Evolutionary conservation across 176 grass and related monocot genomes (phyloP).

Genomic region (Zea mays): DNA sequence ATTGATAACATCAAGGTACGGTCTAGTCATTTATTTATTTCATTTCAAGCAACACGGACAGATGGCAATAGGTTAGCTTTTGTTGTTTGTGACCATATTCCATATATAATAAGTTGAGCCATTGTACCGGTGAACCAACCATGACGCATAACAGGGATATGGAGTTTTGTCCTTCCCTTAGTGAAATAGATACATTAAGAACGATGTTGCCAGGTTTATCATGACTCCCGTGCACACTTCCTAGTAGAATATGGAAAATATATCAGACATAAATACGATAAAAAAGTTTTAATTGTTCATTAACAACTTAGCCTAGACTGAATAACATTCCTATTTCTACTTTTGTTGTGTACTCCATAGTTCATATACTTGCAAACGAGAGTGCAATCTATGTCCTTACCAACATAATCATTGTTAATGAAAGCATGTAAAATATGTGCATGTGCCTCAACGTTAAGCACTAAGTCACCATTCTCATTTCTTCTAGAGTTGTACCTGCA

Average conservation of each 20-base stretch:
- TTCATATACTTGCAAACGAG: background rate
- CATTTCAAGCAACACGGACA: background rate
- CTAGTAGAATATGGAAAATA: conserved; percentile 42
- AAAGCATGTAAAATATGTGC: conserved; percentile 88
- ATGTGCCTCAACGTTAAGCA: conserved; percentile 53
- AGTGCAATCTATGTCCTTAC: conserved; percentile 35
- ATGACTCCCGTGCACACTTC: conserved; percentile 63
- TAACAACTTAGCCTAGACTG: background rate
- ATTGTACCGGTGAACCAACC: conserved; percentile 87
- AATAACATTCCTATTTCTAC: background rate
- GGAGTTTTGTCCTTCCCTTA: conserved; percentile 58
- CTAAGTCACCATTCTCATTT: conserved; percentile 22
- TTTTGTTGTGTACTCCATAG: background rate
- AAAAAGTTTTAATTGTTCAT: background rate
- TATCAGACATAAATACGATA: background rate
- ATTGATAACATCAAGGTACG: background rate
- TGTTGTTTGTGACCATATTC: background rate
- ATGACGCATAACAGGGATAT: conserved; percentile 85
- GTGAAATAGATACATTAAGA: conserved; percentile 48
- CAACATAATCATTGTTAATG: conserved; percentile 62
- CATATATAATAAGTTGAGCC: conserved; percentile 27
- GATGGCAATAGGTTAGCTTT: background rate
- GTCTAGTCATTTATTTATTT: background rate
- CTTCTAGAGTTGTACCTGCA: conserved; percentile 63
- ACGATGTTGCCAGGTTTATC: conserved; percentile 34